phyloP scores from a whole-genome alignment of 78 protist genomes.

The Polysphondylium violaceum region DNA sequence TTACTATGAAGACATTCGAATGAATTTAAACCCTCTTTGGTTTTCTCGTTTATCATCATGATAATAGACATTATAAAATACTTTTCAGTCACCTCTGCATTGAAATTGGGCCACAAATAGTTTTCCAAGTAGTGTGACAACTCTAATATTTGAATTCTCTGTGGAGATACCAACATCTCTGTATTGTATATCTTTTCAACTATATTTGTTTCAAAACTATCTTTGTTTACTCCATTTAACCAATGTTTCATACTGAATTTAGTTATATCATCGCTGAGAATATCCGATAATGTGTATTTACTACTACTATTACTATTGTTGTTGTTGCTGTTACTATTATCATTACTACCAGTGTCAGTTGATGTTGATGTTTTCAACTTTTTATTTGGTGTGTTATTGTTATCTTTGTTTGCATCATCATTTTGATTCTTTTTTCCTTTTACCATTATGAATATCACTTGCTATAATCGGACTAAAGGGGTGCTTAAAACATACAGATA shows the following conservation, averaged over 20 bases:
- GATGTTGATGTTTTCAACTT: too few relatives aligned
- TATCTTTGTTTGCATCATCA: too few relatives aligned
- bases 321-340: not conserved
- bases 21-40: conserved; percentile 68
- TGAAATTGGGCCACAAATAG: conserved; percentile 90
- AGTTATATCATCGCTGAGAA: conserved; percentile 11
- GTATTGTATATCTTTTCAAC: conserved; percentile 29
- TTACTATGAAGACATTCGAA: not conserved
- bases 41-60: conserved; percentile 90
- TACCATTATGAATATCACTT: too few relatives aligned
- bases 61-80: conserved; percentile 85
- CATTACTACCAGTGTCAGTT: too few relatives aligned
- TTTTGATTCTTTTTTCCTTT: too few relatives aligned
- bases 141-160: conserved; percentile 31
- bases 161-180: not conserved
- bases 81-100: not conserved
- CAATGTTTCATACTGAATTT: conserved; percentile 1
- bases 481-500: too few relatives aligned
- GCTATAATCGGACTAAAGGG: too few relatives aligned
- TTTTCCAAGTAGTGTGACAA: conserved; percentile 62
- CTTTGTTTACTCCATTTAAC: not conserved
- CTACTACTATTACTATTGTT: not conserved
- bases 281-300: conserved; percentile 24
- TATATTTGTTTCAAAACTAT: not conserved
- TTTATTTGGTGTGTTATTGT: too few relatives aligned